Conservation (phyloP, 257 asterid genomes). For the Avicennia marina region DNA sequence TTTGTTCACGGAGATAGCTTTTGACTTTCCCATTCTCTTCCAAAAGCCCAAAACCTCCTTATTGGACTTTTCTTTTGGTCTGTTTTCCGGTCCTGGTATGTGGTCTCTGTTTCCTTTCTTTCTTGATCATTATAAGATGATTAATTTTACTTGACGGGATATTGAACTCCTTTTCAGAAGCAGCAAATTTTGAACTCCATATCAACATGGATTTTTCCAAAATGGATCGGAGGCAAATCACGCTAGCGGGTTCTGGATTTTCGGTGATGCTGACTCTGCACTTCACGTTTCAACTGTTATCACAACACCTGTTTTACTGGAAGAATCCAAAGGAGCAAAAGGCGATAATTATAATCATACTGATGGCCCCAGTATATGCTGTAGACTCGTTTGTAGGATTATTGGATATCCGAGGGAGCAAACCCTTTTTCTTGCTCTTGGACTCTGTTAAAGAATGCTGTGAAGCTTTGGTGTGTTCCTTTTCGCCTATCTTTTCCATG, state of each 20-base stretch:
- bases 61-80: no score
- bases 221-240: slow-evolving; percentile 68
- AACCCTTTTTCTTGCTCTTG: slow-evolving; percentile 50
- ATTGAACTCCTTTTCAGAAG: no score
- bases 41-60: no score
- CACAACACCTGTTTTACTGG: slow-evolving; percentile 86
- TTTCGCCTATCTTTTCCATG: neutral
- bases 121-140: neutral
- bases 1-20: no score
- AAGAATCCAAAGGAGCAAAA: slow-evolving; percentile 84
- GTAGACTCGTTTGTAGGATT: slow-evolving; percentile 63
- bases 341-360: slow-evolving; percentile 57
- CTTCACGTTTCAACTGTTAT: slow-evolving; percentile 65
- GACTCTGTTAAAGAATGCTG: slow-evolving; percentile 72
- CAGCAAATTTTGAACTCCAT: slow-evolving; percentile 2
- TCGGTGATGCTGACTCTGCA: slow-evolving; percentile 62
- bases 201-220: slow-evolving; percentile 46
- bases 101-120: no score
- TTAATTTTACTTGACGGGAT: no score
- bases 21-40: no score
- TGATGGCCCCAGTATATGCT: slow-evolving; percentile 82
- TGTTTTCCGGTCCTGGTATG: no score
- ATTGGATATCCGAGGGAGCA: slow-evolving; percentile 59
- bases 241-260: slow-evolving; percentile 57
- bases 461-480: slow-evolving; percentile 64